phyloP scores from a whole-genome alignment of 2,329 filamentous ascomycete species.

The Exserohilum rostratum region DNA sequence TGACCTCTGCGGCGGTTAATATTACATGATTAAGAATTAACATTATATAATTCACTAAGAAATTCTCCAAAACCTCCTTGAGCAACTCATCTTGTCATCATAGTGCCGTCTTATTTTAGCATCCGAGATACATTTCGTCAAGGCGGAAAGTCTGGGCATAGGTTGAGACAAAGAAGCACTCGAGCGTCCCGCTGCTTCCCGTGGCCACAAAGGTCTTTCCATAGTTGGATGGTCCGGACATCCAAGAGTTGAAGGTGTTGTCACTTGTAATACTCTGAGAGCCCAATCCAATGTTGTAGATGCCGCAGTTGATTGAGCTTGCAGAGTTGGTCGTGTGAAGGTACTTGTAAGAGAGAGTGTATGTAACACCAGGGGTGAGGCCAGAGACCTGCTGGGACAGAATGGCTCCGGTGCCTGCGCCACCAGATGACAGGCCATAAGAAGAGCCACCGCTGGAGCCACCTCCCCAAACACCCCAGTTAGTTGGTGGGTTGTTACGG shows the following conservation, averaged over 20 bases:
- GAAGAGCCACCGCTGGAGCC: background rate
- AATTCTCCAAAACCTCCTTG: no score
- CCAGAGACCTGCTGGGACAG: background rate
- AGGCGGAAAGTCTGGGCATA: no score
- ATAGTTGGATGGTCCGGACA: background rate
- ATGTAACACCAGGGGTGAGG: background rate
- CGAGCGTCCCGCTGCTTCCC: no score
- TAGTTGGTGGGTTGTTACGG: background rate
- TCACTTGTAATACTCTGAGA: background rate
- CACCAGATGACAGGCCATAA: background rate
- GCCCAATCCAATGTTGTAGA: background rate
- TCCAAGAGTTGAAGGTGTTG: background rate
- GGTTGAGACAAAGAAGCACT: no score
- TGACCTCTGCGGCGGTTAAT: no score
- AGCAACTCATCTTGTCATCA: no score
- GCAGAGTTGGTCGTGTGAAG: background rate
- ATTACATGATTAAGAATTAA: no score
- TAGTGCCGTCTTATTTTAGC: background rate
- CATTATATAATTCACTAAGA: no score
- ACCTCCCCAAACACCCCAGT: background rate
- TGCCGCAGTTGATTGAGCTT: background rate
- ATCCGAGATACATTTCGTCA: no score
- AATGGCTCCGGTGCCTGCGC: background rate
- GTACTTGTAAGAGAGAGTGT: background rate
- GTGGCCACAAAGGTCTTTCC: no score